Evolutionary conservation across 192 early-diverging fungal species (phyloP), one percentile per base, ranked within the genome.

Genomic region (Dispira simplex): DNA sequence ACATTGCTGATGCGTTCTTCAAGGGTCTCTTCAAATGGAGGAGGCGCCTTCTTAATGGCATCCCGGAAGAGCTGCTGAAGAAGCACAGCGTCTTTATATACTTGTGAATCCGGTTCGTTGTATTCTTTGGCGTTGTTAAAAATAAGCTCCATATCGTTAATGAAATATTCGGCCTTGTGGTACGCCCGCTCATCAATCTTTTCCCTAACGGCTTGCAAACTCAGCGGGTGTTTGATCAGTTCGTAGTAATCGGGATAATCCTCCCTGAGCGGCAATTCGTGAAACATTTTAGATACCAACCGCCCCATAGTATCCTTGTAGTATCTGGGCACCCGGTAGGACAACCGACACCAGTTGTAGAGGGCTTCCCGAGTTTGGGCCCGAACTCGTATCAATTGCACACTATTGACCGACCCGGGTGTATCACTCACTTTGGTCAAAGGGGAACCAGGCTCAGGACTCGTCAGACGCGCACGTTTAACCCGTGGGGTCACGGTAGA

Each of bases 221-320:
- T 85, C 64, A 91, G 89, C 4, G 95, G 95, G 4, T 87, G 76
- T 26, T 79, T 69, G 66, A 95, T 95, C 20, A 90, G 72, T 28
- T 82, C 77, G 68, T 91, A 95, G 69, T 95, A 98, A 63, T 98
- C 93, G 0, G 93, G 92, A 66, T 92, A 98, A 51, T 87, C 81
- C 16, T 79, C 76, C 62, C 79, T 73, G 23, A 78, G 75, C 0
- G 92, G 92, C 9, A 93, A 73, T 16, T 89, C 79, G 47, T 87
- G 72, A 69, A 95, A 98, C 45, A 83, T 74, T 46, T 91, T 88
- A 43, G 85, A 75, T 26, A 90, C 71, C n/a, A 77, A 70, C 23
- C 84, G 81, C 11, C 84, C 83, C 0, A 68, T 67, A 6, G 65
- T 58, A 45, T 74, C 71, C 49, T 69, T 66, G 28, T 67, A 65